Conservation (phyloP, 768 basidiomycete genomes). For the Hericium erinaceus region DNA sequence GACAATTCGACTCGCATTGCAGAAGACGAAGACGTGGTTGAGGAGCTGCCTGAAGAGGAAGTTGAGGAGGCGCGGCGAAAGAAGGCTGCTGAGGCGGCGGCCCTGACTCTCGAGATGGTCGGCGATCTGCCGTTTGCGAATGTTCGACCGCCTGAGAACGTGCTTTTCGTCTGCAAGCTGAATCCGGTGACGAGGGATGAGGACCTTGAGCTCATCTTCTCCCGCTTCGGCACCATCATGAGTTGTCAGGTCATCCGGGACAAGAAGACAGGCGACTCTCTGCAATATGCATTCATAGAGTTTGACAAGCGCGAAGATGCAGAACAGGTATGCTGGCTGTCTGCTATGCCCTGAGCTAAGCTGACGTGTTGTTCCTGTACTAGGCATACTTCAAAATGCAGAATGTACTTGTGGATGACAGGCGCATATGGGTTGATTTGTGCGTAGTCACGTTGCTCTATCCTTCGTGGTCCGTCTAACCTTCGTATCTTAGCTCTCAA, state of each 20-base stretch:
- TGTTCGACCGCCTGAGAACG: conserved; percentile 96
- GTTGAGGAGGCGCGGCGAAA: conserved; percentile 73
- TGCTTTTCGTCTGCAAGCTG: conserved; percentile 96
- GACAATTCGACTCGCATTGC: conserved; percentile 86
- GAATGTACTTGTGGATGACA: conserved; percentile 94
- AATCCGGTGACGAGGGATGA: conserved; percentile 94
- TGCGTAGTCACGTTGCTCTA: conserved; percentile 13
- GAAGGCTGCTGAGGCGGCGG: conserved; percentile 86
- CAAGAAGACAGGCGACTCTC: conserved; percentile 89
- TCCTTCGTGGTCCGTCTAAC: background rate
- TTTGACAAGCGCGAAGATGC: conserved; percentile 92
- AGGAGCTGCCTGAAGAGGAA: conserved; percentile 77
- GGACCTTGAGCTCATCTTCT: conserved; percentile 95
- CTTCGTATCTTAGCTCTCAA: conserved; percentile 54
- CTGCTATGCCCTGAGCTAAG: background rate
- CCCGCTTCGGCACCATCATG: conserved; percentile 90
- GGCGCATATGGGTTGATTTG: conserved; percentile 99
- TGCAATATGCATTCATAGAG: conserved; percentile 98
- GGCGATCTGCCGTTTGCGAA: conserved; percentile 98
- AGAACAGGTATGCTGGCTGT: conserved; percentile 59
- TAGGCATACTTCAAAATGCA: conserved; percentile 99
- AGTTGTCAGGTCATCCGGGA: conserved; percentile 97
- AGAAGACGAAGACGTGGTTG: conserved; percentile 88
- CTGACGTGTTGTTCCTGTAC: background rate
- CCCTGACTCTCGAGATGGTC: conserved; percentile 97